phyloP scores from a whole-genome alignment of 768 basidiomycete genomes.

The Russula sp. region DNA sequence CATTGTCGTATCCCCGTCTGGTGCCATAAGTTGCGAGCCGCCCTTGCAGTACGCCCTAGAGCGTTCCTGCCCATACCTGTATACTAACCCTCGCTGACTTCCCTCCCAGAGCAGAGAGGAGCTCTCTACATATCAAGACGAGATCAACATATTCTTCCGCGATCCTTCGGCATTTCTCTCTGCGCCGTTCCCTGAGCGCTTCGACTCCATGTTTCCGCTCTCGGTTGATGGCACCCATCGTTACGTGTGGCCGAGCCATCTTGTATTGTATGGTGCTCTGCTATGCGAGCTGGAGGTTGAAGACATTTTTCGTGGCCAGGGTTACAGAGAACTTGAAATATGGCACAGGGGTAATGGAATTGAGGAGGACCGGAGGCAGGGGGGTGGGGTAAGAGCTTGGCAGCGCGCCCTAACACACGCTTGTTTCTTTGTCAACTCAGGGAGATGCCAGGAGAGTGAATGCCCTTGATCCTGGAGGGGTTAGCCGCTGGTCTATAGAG shows the following conservation, averaged over 20 bases:
- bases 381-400: slow-evolving; percentile 73
- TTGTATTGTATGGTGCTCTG: slow-evolving; percentile 78
- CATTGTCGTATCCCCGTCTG: slow-evolving; percentile 71
- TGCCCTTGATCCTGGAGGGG: neutral
- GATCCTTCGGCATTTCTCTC: slow-evolving; percentile 61
- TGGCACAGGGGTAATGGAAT: slow-evolving; percentile 59
- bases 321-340: slow-evolving; percentile 59
- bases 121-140: slow-evolving; percentile 57
- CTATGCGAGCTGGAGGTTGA: slow-evolving; percentile 46
- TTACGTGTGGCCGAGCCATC: slow-evolving; percentile 75
- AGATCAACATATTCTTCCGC: slow-evolving; percentile 75
- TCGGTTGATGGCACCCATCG: slow-evolving; percentile 43
- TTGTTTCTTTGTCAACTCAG: neutral
- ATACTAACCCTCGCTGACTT: neutral
- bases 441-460: neutral
- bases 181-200: slow-evolving; percentile 55
- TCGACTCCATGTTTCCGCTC: slow-evolving; percentile 57
- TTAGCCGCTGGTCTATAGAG: too few species aligned
- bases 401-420: neutral
- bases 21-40: slow-evolving; percentile 90
- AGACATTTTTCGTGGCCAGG: slow-evolving; percentile 40
- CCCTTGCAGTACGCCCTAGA: slow-evolving; percentile 55
- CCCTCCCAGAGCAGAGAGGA: slow-evolving; percentile 39
- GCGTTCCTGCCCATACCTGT: slow-evolving; percentile 12
- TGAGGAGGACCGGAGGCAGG: slow-evolving; percentile 65